Evolutionary conservation across 495 filamentous ascomycete species (phyloP).

Genomic region (Penicillium soppii): DNA sequence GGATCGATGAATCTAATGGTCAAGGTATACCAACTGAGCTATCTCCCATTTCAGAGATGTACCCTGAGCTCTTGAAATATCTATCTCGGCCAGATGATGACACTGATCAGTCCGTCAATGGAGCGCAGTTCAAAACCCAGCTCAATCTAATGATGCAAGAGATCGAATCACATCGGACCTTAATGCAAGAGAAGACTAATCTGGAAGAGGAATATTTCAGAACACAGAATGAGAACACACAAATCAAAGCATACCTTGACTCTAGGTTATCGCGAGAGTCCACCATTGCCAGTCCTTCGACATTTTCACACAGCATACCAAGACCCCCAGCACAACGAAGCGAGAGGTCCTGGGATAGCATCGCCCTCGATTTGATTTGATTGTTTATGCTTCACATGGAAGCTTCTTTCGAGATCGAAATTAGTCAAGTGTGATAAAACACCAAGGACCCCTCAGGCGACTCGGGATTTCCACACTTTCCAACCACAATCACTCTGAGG

Average conservation of each 20-base stretch:
- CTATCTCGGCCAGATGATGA: slow-evolving; percentile 1
- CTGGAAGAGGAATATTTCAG: slow-evolving; percentile 21
- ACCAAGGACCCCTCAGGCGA: no score
- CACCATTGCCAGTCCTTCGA: slow-evolving; percentile 1
- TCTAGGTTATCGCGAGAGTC: slow-evolving; percentile 15
- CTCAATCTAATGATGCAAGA: slow-evolving; percentile 23
- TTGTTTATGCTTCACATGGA: background rate
- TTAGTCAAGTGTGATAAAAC: no score
- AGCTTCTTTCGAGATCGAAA: no score
- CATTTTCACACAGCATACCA: slow-evolving; percentile 5
- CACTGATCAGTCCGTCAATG: background rate
- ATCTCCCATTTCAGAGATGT: slow-evolving; percentile 12
- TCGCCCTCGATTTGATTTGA: slow-evolving; percentile 30
- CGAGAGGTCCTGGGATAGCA: slow-evolving; percentile 29
- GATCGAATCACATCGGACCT: slow-evolving; percentile 15
- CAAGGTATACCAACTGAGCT: slow-evolving; percentile 5
- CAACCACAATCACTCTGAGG: background rate
- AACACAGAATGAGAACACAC: slow-evolving; percentile 23
- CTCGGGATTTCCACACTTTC: background rate
- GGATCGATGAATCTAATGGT: slow-evolving; percentile 1
- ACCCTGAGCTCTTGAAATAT: slow-evolving; percentile 12
- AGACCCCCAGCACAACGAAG: slow-evolving; percentile 14
- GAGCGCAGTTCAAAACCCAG: slow-evolving; percentile 18
- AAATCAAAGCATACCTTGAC: slow-evolving; percentile 21
- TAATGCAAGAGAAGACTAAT: slow-evolving; percentile 15